A percentile compares a stretch with the other conserved stretches of the same genome.
phyloP scores from a whole-genome alignment of 176 grass and related monocot species.

The Aechmea fasciata region DNA sequence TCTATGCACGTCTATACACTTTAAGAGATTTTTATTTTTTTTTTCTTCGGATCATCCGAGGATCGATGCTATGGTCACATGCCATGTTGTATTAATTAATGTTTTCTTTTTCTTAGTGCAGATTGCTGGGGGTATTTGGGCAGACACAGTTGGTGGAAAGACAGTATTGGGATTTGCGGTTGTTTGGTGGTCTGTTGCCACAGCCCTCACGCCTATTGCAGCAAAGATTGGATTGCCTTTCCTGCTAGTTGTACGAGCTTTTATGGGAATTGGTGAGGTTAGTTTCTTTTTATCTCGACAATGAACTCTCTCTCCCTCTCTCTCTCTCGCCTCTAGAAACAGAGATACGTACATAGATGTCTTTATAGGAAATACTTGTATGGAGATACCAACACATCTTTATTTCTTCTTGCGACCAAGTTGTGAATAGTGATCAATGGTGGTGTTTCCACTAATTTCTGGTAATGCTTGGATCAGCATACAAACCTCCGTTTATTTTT shows the following conservation, averaged over 20 bases:
- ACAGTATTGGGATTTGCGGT: conserved; percentile 84
- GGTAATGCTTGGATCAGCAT: too few species aligned
- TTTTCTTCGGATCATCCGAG: not conserved
- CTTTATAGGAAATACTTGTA: too few species aligned
- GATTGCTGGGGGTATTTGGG: conserved; percentile 98
- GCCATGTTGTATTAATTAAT: not conserved
- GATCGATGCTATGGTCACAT: not conserved
- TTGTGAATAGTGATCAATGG: too few species aligned
- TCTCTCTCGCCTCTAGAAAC: not conserved
- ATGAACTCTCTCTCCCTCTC: not conserved
- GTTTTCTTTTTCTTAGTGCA: conserved; percentile 15
- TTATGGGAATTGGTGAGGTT: conserved; percentile 96
- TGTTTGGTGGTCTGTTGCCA: conserved; percentile 90
- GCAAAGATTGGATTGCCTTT: conserved; percentile 82
- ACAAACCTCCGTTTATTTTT: too few species aligned
- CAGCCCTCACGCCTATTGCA: conserved; percentile 70
- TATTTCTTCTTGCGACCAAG: too few species aligned
- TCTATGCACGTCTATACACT: not conserved
- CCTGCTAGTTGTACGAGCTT: conserved; percentile 78
- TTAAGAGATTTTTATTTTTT: not conserved
- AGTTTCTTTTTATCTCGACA: not conserved
- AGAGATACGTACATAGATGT: not conserved
- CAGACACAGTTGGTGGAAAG: conserved; percentile 87
- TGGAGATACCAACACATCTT: too few species aligned
- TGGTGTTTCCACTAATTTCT: too few species aligned